Evolutionary conservation across 768 basidiomycete genomes (phyloP), one percentile per base, ranked within the genome.

Genomic region (Leccinum ochraceum): DNA sequence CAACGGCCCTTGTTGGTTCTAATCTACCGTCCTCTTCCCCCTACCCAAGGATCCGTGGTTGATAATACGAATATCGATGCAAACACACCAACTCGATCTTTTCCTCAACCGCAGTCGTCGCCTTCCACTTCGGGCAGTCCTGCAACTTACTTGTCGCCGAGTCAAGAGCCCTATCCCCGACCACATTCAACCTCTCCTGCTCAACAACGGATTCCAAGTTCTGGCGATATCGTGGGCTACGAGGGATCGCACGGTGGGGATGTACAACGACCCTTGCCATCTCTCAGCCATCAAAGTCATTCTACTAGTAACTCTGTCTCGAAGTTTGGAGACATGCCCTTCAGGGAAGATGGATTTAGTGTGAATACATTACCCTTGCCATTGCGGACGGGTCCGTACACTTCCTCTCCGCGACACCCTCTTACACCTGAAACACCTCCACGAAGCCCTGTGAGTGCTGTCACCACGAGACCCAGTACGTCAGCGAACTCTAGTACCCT

Each of bases 401-500:
- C 59, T 59, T 56, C 68, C 13, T 56, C 66, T 24, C 53, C 44
- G 30, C 71, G 73, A 50, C 57, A 65, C 16, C 76, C 28, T 28
- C 28, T 28, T 28, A 28, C 28, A 28, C 28, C 78, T 28, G 83
- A 86, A 60, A 77, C 78, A 6, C 85, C 88, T 28, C 86, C 87
- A 53, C 83, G 82, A 37, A 89, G 88, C 52, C 89, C 89, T 10
- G 77, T 83, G 56, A 86, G 81, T 62, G 80, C 83, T 48, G 74
- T 75, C 48, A 81, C 80, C 56, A 82, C 80, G 8, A 74, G 77
- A 30, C 72, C 75, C 54, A 65, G 70, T n/a, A 63, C 75, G 14
- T 75, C 76, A 37, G 69, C 79, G 30, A 74, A 70, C 61, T 67
- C 67, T 57, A 57, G 62, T 55, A 68, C 62, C 46, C 63, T 63